Conservation (phyloP, 495 filamentous ascomycete species). For the Achaetomiella virescens region DNA sequence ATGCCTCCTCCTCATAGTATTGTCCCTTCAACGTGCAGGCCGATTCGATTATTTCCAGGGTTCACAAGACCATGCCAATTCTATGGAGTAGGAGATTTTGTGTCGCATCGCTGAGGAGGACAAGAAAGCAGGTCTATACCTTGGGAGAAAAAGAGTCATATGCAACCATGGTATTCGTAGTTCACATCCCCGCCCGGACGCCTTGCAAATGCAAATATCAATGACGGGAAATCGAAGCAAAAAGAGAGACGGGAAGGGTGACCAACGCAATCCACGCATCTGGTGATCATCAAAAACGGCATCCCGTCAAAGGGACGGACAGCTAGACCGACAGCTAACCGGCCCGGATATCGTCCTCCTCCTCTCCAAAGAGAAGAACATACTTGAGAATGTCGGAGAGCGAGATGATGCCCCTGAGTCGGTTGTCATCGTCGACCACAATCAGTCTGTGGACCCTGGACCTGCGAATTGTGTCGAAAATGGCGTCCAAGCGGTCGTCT, state of each 20-base stretch:
- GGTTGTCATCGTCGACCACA: conserved; percentile 81
- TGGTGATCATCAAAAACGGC: not conserved
- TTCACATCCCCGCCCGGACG: conserved; percentile 25
- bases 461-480: conserved; percentile 94
- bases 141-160: conserved; percentile 18
- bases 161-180: conserved; percentile 29
- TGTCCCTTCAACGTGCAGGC: no score
- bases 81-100: not conserved
- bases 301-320: no score
- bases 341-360: conserved; percentile 44
- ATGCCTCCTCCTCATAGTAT: no score
- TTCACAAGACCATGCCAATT: not conserved
- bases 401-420: conserved; percentile 82
- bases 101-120: conserved; percentile 8
- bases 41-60: not conserved
- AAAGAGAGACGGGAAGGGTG: not conserved
- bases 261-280: conserved; percentile 1
- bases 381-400: conserved; percentile 96
- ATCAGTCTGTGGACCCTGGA: conserved; percentile 89
- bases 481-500: conserved; percentile 85
- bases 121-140: conserved; percentile 25
- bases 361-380: conserved; percentile 80
- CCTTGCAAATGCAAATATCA: conserved; percentile 28
- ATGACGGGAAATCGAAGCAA: not conserved
- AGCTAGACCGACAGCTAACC: conserved; percentile 6